phyloP scores from a whole-genome alignment of 2,329 filamentous ascomycete species.

The Aspergillus alliaceus region DNA sequence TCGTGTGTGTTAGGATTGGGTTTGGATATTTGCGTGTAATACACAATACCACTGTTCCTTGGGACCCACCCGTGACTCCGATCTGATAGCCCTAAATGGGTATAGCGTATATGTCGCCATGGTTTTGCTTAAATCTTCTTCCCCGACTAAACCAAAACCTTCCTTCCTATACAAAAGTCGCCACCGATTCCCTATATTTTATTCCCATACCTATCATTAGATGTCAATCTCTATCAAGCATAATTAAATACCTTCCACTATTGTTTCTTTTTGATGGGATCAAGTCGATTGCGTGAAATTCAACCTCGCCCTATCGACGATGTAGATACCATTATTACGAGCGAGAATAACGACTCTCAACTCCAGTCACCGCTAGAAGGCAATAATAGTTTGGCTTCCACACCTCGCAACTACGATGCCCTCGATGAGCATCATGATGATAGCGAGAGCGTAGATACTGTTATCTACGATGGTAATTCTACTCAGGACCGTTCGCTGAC shows the following conservation, averaged over 20 bases:
- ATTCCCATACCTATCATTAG: not conserved
- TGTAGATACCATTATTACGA: constrained; percentile 12
- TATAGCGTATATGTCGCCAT: not conserved
- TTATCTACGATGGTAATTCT: constrained; percentile 13
- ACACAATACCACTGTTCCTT: not conserved
- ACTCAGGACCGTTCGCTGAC: constrained; percentile 8
- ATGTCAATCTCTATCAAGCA: not conserved
- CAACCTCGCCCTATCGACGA: constrained; percentile 5
- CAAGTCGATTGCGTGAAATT: constrained; percentile 6
- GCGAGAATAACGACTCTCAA: constrained; percentile 3
- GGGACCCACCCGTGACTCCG: no score
- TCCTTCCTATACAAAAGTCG: not conserved
- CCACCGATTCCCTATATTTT: not conserved
- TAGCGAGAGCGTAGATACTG: constrained; percentile 19
- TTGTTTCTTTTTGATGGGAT: constrained; percentile 13
- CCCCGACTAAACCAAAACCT: not conserved
- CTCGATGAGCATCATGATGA: constrained; percentile 13
- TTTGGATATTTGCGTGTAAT: not conserved
- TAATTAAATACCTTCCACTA: not conserved
- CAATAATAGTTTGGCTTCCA: not conserved
- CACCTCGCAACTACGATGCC: not conserved
- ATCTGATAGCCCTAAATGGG: constrained; percentile 9
- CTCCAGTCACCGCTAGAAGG: not conserved
- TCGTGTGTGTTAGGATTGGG: not conserved
- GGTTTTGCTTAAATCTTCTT: not conserved